Percentiles rank a stretch among this genome's conserved stretches.
phyloP scores from a whole-genome alignment of 495 filamentous ascomycete species.

The Hapsidospora chrysogenum region DNA sequence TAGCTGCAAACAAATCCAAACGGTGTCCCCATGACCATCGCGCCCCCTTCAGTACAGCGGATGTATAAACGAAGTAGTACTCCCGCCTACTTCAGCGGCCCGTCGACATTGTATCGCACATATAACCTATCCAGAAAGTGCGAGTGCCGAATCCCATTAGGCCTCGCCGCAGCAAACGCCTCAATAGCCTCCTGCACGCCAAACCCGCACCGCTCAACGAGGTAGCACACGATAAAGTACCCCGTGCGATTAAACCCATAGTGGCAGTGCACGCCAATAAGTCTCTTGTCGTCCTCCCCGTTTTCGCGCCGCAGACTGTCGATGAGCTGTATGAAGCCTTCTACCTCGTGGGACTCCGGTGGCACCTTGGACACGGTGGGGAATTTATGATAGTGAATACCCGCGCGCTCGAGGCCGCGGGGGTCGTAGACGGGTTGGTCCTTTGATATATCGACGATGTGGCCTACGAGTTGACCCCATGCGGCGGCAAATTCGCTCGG shows the following conservation, averaged over 20 bases:
- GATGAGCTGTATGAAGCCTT: conserved; percentile 60
- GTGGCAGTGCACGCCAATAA: conserved; percentile 82
- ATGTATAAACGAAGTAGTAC: too few species aligned
- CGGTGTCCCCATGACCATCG: too few species aligned
- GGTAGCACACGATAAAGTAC: conserved; percentile 79
- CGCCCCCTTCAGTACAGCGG: too few species aligned
- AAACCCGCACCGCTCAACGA: conserved; percentile 66
- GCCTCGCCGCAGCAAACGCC: conserved; percentile 53
- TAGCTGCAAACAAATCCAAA: too few species aligned
- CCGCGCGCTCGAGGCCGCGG: conserved; percentile 49
- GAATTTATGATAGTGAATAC: conserved; percentile 72
- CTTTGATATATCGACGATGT: conserved; percentile 79
- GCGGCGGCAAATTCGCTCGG: conserved; percentile 54
- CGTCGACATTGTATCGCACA: conserved; percentile 37
- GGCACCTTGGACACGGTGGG: conserved; percentile 87
- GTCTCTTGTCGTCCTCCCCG: conserved; percentile 16
- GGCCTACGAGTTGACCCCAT: conserved; percentile 46
- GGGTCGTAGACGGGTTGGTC: conserved; percentile 75
- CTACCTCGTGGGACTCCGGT: conserved; percentile 58
- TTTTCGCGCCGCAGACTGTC: conserved; percentile 41
- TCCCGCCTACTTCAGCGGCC: too few species aligned
- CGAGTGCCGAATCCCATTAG: conserved; percentile 74
- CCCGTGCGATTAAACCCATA: conserved; percentile 90
- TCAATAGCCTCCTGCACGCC: conserved; percentile 63
- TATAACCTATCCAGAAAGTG: conserved; percentile 81